phyloP scores from a whole-genome alignment of 2,329 filamentous ascomycete genomes.

The Huntiella moniliformis region DNA sequence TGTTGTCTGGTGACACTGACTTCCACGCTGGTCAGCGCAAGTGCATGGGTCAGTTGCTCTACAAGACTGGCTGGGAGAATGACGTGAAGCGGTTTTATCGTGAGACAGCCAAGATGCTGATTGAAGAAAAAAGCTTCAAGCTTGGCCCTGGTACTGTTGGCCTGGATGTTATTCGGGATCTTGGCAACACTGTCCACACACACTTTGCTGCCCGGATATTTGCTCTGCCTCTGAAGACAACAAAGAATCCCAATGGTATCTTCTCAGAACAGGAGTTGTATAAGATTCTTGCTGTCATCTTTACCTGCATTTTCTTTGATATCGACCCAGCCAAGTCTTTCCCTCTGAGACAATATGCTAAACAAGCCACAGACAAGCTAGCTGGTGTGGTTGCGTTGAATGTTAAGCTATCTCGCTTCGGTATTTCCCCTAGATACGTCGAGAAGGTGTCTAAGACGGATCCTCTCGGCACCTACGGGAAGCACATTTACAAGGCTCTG shows the following conservation, averaged over 20 bases:
- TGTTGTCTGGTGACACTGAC: slow-evolving; percentile 32
- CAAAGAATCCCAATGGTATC: slow-evolving; percentile 37
- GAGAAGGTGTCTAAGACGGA: slow-evolving; percentile 30
- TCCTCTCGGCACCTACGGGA: slow-evolving; percentile 43
- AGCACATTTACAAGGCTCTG: slow-evolving; percentile 44
- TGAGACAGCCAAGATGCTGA: slow-evolving; percentile 38
- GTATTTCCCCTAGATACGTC: slow-evolving; percentile 35
- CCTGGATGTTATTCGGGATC: slow-evolving; percentile 52
- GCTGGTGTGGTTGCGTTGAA: slow-evolving; percentile 43
- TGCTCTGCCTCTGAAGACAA: slow-evolving; percentile 47
- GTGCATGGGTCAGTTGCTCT: slow-evolving; percentile 37
- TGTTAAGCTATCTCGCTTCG: slow-evolving; percentile 37
- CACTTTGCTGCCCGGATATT: slow-evolving; percentile 45
- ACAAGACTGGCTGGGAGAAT: slow-evolving; percentile 40
- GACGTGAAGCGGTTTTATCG: slow-evolving; percentile 50
- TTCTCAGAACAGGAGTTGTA: slow-evolving; percentile 38
- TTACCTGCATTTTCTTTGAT: slow-evolving; percentile 46
- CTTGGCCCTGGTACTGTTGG: slow-evolving; percentile 32
- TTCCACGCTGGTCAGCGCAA: slow-evolving; percentile 31
- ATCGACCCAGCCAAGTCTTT: slow-evolving; percentile 49
- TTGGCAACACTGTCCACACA: slow-evolving; percentile 48
- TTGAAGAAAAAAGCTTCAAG: slow-evolving; percentile 43
- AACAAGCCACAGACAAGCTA: slow-evolving; percentile 37
- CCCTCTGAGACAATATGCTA: slow-evolving; percentile 38
- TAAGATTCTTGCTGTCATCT: slow-evolving; percentile 46